Conservation (phyloP, 2,329 filamentous ascomycete species). For the Fusarium clavum region DNA sequence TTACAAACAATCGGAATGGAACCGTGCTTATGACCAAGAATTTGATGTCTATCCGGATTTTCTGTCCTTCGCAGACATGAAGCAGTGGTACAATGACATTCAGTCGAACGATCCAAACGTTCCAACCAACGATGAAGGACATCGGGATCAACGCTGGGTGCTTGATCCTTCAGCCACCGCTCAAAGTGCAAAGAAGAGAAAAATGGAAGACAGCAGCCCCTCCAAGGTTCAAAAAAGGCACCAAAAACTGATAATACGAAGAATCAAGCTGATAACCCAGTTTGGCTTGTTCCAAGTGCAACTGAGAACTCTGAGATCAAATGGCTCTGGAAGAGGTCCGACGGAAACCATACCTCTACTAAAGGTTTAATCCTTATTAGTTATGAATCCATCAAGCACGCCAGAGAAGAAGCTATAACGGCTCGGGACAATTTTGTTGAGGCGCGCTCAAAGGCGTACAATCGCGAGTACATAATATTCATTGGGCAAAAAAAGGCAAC, state of each 20-base stretch:
- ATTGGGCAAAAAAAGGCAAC: not conserved
- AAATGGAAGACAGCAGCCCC: not conserved
- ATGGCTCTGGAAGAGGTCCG: not conserved
- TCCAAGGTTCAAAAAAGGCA: not conserved
- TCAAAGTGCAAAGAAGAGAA: not conserved
- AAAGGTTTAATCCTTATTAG: not conserved
- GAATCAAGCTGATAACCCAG: not conserved
- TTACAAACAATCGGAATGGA: no score
- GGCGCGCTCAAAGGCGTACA: not conserved
- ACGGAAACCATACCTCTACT: not conserved
- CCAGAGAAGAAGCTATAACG: not conserved
- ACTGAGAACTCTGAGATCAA: not conserved
- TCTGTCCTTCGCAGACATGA: no score
- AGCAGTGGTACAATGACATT: no score
- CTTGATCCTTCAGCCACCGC: not conserved
- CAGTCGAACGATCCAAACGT: no score
- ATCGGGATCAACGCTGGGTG: no score
- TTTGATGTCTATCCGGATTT: no score
- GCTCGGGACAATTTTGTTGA: not conserved
- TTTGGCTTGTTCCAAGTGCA: not conserved
- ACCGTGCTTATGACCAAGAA: no score
- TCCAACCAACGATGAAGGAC: no score
- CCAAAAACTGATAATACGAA: not conserved
- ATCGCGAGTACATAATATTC: not conserved
- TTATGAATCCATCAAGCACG: not conserved